Evolutionary conservation across 805 yeast genomes (phyloP), one percentile per base, ranked within the genome.

Genomic region (Cyberlindnera xylosilytica): DNA sequence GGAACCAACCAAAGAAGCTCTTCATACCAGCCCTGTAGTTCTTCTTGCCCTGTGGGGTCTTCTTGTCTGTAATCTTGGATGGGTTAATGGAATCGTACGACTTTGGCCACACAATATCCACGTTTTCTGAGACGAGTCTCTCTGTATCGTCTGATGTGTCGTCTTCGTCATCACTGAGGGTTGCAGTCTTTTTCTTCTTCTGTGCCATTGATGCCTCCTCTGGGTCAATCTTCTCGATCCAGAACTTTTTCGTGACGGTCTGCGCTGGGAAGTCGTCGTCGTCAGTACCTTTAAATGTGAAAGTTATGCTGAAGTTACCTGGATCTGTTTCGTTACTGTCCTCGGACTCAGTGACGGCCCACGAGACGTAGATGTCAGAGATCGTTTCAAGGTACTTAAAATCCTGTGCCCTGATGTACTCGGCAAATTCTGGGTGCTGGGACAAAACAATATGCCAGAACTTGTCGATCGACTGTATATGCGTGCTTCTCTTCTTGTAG

Each of bases 371-470:
- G 7, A 91, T 67, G 47, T 86, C 85, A 26, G 64, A 67, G 43
- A 90, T 74, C 36, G 63, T 61, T 54, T 89, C 97, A 36, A 89
- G 60, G 53, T 76, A 83, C 59, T 81, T 81, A 65, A 81, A 78
- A 62, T 90, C 97, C 29, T 83, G 86, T 2, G 83, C 78, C 23
- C 79, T 73, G 16, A 90, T 68, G 60, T 77, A 87, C 49, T 89
- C 96, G 13, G 86, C 83, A 58, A 91, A 85, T 50, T 87, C 96
- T 39, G 85, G 83, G 54, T 84, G 84, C 57, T 86, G 87, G 2
- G 90, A 88, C 10, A 91, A 64, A 0, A 86, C 96, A 40, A 83
- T 76, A 54, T 85, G 83, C 98, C 98, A 91, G 62, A 91, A 89
- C 49, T 77, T 76, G 1, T 90, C 88, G 33, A 89, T 75, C 4